These are phyloP conservation scores for Trichophyton rubrum DNA, from an alignment of 2,329 filamentous ascomycete species.

Conservation along the genomic window DNA sequence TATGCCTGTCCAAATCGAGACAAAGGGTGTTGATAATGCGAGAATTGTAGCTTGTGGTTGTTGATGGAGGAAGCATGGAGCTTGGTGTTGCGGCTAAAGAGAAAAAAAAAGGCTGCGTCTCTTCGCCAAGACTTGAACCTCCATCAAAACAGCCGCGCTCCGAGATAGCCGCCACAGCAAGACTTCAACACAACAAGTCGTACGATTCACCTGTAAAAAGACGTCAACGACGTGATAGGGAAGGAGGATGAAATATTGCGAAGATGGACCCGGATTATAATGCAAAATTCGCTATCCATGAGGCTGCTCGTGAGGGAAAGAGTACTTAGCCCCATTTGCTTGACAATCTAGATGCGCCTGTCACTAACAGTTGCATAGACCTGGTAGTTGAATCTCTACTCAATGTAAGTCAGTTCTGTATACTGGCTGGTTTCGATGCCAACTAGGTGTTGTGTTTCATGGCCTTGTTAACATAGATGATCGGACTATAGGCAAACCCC, in stretches of 20 bases:
- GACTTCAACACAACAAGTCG: not conserved
- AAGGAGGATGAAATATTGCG: not conserved
- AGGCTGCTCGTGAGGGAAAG: constrained; percentile 72
- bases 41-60: not conserved
- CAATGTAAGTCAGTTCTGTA: constrained; percentile 40
- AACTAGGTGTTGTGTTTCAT: constrained; percentile 1
- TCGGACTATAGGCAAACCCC: constrained; percentile 52
- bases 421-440: constrained; percentile 11
- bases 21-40: not conserved
- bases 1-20: not conserved
- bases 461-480: not conserved
- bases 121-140: not conserved
- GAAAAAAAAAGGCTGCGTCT: not conserved
- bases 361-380: constrained; percentile 38
- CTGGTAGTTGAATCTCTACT: constrained; percentile 61
- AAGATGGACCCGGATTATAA: constrained; percentile 32
- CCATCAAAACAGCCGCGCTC: not conserved
- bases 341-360: not conserved
- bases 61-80: not conserved
- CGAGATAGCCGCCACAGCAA: not conserved
- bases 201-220: not conserved
- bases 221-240: not conserved
- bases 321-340: constrained; percentile 40
- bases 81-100: not conserved
- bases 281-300: constrained; percentile 71